phyloP scores from a whole-genome alignment of 441 rosid species.

The Pelargonium cotyledonis region DNA sequence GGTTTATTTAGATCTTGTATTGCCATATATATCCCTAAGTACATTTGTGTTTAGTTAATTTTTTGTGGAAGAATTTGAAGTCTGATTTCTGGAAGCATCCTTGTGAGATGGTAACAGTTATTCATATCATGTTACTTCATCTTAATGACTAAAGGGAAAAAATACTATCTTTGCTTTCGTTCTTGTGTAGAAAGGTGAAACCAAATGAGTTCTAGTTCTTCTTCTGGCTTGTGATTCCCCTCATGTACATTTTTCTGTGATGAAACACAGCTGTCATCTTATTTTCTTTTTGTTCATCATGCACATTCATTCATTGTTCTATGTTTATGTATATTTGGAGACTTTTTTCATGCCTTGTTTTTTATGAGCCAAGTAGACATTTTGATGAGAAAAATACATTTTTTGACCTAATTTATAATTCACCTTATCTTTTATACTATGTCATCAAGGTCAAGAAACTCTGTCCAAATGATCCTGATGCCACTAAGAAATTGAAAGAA shows the following conservation, averaged over 20 bases:
- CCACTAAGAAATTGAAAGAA: conserved; percentile 75
- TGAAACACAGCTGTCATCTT: neutral
- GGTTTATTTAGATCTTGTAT: neutral
- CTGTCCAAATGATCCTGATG: conserved; percentile 89
- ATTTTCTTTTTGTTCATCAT: neutral
- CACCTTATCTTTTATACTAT: conserved; percentile 1
- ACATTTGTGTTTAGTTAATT: neutral
- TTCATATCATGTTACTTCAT: neutral
- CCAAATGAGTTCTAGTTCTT: too few relatives aligned
- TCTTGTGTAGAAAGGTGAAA: neutral
- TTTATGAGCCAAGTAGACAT: too few relatives aligned
- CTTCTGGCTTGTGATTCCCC: neutral
- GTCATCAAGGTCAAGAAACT: conserved; percentile 62
- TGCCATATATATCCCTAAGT: neutral
- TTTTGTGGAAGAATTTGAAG: neutral
- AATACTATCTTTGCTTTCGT: neutral
- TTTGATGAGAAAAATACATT: too few relatives aligned
- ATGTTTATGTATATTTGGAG: too few relatives aligned
- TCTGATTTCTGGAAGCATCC: neutral
- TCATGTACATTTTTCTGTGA: neutral
- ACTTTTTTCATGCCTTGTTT: too few relatives aligned
- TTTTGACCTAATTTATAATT: too few relatives aligned
- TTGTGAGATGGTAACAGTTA: neutral
- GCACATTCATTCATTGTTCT: neutral
- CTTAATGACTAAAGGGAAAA: neutral